phyloP scores from a whole-genome alignment of 805 yeast species.

The Ogataea nonfermentans region DNA sequence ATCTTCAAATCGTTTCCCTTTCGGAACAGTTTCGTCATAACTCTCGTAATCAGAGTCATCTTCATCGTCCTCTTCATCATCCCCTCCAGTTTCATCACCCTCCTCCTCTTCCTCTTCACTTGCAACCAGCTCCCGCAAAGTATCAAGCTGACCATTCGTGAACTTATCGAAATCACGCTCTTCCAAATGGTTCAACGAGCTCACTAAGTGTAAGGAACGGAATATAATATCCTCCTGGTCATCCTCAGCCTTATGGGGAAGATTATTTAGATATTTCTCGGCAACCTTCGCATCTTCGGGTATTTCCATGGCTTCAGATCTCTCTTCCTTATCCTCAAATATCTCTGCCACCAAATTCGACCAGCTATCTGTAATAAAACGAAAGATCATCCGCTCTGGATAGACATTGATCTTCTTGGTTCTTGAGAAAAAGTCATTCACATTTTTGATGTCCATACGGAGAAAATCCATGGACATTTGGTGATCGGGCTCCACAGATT shows the following conservation, averaged over 20 bases:
- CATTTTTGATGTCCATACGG: slow-evolving; percentile 96
- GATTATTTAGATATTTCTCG: slow-evolving; percentile 40
- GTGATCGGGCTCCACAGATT: slow-evolving; percentile 96
- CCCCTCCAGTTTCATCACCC: slow-evolving; percentile 21
- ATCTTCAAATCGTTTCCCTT: slow-evolving; percentile 78
- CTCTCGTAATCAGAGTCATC: slow-evolving; percentile 17
- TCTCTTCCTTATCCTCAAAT: slow-evolving; percentile 30
- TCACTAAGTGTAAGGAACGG: slow-evolving; percentile 71
- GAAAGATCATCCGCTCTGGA: slow-evolving; percentile 79
- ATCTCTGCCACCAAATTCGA: slow-evolving; percentile 25
- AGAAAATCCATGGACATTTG: slow-evolving; percentile 94
- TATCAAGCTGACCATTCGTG: slow-evolving; percentile 74
- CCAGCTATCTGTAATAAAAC: slow-evolving; percentile 60
- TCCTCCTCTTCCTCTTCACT: slow-evolving; percentile 26
- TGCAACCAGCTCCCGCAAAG: slow-evolving; percentile 60
- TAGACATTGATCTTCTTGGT: slow-evolving; percentile 71
- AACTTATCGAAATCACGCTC: slow-evolving; percentile 87
- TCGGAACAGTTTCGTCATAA: slow-evolving; percentile 30
- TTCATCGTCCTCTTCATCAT: slow-evolving; percentile 23
- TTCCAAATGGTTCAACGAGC: slow-evolving; percentile 79
- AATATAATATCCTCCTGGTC: slow-evolving; percentile 76
- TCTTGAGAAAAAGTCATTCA: slow-evolving; percentile 79
- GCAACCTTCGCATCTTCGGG: slow-evolving; percentile 44
- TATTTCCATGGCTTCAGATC: slow-evolving; percentile 5
- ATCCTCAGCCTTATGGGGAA: slow-evolving; percentile 60